Evolutionary conservation across 2,329 filamentous ascomycete species (phyloP), one percentile per base, ranked within the genome.

Genomic region (Penicillium sp.): DNA sequence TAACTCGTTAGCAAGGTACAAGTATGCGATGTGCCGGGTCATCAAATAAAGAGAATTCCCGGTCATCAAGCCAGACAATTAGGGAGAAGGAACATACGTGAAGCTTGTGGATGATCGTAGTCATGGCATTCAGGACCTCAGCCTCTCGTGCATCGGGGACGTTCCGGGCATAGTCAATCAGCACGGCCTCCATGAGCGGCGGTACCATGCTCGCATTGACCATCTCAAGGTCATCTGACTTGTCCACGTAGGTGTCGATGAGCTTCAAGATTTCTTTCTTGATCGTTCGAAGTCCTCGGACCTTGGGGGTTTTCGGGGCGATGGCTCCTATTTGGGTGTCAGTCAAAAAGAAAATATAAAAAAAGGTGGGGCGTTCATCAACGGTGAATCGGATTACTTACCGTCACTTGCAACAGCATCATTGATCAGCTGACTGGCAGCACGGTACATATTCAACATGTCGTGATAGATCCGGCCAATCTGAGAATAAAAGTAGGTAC

Each of bases 201-300:
- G 94, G 94, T 1, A 99, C 93, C 81, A 99, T 94, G 71, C 93
- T 96, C 65, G 87, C 86, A 67, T 94, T 91, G 53, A 99, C 91
- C 78, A 96, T 91, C 72, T 96, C 90, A 55, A 96, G 79, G 72
- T 99, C 94, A 77, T 99, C 94, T 4, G 96, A 93, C 80, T 97
- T 97, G 71, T 99, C 93, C 38, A 99, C 92, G 66, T 97, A 99
- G 6, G 90, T 96, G 77, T 97, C 96, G 68, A 99, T 94, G 65
- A 99, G 88, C 79, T 99, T 99, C 65, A 99, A 80, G 52, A 99
- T 97, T 75, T 99, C 94, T 80, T 99, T 99, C 82, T 99, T 99
- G 82, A 99, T 96, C 0, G 94, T 99, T 65, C 94, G 87, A 63
- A 99, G 81, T 36, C 94, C 96, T 68, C 94, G 89, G 67, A 97